Base-by-base conservation (phyloP, 2,329 filamentous ascomycete genomes). In the Nigrograna mackinnonii region DNA sequence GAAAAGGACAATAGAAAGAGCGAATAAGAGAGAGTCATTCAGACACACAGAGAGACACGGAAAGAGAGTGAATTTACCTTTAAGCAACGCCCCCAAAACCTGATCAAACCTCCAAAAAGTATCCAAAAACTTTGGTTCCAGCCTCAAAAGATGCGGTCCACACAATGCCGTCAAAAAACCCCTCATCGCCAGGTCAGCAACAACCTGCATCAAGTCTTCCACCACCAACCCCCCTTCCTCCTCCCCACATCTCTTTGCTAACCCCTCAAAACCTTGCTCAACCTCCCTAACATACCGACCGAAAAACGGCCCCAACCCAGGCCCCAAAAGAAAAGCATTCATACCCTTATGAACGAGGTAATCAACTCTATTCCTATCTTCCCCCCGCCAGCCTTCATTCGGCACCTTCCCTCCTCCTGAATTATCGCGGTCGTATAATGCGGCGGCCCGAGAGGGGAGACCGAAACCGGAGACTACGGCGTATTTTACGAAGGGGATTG, bases 71-170 rank as follows among this genome's bases (percentile, higher is more conserved):
- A 5, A 32, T 22, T 17, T 34, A 40, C 37, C 28, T 19, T 24
- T 12, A 14, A 46, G 28, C 17, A 21, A 43, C 11, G 14, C 28
- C 12, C 6, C 16, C 28, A 50, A 6, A 16, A 18, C 35, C 14
- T 21, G 14, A 32, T 43, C 35, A 20, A 50, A 42, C 6, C 17
- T 19, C 47, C 44, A 48, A 38, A 50, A 45, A 20, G 43, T 45
- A 6, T 39, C 6, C 6, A 42, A 7, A 18, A 50, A 45, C 2
- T 12, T 14, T 2, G 44, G 47, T 35, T 36, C 35, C 4, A 31
- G 26, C 13, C 19, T 7, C 6, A 50, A 39, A 17, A 50, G 38
- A 13, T 30, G 13, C n/a, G 32, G 24, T 2, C 47, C 47, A 26
- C 35, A 50, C 7, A 48, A 5, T 4, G 47, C 41, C 22, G 48